Evolutionary conservation across 208 protist species (phyloP).

Genomic region (Leishmania aethiopica): DNA sequence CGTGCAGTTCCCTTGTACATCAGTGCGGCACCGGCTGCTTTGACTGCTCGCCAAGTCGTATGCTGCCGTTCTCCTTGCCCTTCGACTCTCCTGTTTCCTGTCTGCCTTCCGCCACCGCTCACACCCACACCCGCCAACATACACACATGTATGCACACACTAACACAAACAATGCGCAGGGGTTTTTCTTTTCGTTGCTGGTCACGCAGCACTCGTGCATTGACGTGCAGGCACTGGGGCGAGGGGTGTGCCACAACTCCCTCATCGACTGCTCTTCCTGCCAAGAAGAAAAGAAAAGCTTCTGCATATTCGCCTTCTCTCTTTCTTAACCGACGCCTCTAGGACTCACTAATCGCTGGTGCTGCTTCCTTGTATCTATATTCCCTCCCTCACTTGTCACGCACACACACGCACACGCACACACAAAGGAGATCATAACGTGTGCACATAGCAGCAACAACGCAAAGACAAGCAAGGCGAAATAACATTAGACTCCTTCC

Average conservation of each 20-base stretch:
- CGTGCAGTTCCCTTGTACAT: neutral
- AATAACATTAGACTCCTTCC: neutral
- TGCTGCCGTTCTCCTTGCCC: neutral
- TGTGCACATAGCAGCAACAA: no score
- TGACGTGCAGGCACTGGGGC: neutral
- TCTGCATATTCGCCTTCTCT: neutral
- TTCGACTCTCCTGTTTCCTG: neutral
- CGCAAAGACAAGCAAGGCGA: neutral
- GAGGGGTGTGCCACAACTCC: neutral
- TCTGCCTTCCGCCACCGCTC: neutral
- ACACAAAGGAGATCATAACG: neutral
- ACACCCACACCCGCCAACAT: neutral
- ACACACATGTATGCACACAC: neutral
- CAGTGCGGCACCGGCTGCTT: neutral
- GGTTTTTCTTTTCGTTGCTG: neutral
- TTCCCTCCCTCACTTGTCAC: neutral
- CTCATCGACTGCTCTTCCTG: neutral
- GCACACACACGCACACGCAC: neutral
- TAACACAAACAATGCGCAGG: neutral
- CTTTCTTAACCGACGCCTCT: neutral
- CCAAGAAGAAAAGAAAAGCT: neutral
- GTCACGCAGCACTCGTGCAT: neutral
- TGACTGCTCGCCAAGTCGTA: neutral
- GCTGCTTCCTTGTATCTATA: neutral
- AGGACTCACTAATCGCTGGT: neutral